phyloP scores from a whole-genome alignment of 768 basidiomycete genomes.

The Chalciporus pseudorubinellus region DNA sequence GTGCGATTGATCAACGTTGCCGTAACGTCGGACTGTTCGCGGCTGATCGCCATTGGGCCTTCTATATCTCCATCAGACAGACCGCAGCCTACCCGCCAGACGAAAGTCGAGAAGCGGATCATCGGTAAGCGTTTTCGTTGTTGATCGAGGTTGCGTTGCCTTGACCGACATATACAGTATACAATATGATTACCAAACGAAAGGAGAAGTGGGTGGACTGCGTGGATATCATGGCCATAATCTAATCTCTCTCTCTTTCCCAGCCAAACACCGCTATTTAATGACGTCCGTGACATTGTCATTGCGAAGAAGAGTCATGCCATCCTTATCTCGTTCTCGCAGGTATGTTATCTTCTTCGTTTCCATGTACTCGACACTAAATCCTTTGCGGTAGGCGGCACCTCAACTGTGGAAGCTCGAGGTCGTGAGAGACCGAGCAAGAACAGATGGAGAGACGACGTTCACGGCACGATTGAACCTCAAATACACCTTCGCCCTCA shows the following conservation, averaged over 20 bases:
- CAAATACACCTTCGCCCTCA: conserved; percentile 69
- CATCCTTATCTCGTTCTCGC: conserved; percentile 39
- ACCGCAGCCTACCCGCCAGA: conserved; percentile 44
- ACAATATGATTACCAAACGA: conserved; percentile 44
- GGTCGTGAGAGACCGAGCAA: conserved; percentile 47
- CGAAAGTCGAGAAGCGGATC: conserved; percentile 50
- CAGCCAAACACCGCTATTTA: conserved; percentile 51
- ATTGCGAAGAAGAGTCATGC: conserved; percentile 42
- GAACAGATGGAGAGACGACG: conserved; percentile 28
- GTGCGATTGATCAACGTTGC: conserved; percentile 49
- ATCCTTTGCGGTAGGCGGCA: conserved; percentile 44
- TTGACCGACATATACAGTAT: conserved; percentile 33
- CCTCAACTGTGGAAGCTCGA: conserved; percentile 78
- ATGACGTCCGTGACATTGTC: conserved; percentile 52
- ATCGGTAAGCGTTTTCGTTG: conserved; percentile 34
- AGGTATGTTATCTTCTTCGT: conserved; percentile 8
- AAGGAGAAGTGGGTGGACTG: conserved; percentile 41
- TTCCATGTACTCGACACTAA: not conserved
- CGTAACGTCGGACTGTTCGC: conserved; percentile 43
- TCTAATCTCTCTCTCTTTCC: not conserved
- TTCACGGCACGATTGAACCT: conserved; percentile 28
- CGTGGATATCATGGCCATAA: not conserved
- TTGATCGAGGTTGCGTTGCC: not conserved
- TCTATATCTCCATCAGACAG: conserved; percentile 39
- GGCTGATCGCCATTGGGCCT: conserved; percentile 48